Evolutionary conservation across 2,329 filamentous ascomycete genomes (phyloP), one percentile per base, ranked within the genome.

Genomic region (Didymella exigua): DNA sequence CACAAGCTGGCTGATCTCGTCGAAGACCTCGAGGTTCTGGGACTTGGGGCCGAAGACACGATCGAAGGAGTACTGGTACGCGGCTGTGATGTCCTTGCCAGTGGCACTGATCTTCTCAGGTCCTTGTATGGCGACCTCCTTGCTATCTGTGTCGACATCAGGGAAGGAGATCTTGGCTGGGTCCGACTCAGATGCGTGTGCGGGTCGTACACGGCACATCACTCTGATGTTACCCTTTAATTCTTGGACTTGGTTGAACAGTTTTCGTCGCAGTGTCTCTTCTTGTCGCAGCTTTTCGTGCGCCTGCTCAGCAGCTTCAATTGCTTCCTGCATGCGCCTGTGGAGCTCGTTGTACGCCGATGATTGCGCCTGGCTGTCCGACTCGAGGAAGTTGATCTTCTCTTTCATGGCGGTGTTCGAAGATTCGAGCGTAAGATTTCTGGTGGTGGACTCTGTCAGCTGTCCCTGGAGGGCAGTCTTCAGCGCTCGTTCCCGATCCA

Each of bases 191-290:
- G 78, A 21, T 80, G 80, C 57, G 50, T 68, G 19, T 89, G 88
- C 80, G 1, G 95, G 95, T 34, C 96, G 88, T 24, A 98, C 93
- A 72, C 95, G 87, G 71, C 93, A 98, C 86, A 99, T 99, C 62
- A 99, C 95, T 18, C 95, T 89, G 68, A 99, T 99, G 71, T 99
- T 99, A 67, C 95, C 95, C 75, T 96, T 97, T 56, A 99, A 84
- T 71, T 99, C 95, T 73, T 99, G 92, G 41, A 99, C 93, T 74
- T 96, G 95, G 76, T 98, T 98, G 79, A 98, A 96, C 0, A 99
- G 83, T 65, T 96, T 93, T 19, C 95, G 86, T 13, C 95, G 86
- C 45, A 96, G 81, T 0, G 90, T 95, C 76, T 99, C 95, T 71
- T 98, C 95, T 67, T 89, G 91, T 59, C 95, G 88, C 24, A 99